phyloP scores from a whole-genome alignment of 768 basidiomycete genomes.

The Russula dissimulans region DNA sequence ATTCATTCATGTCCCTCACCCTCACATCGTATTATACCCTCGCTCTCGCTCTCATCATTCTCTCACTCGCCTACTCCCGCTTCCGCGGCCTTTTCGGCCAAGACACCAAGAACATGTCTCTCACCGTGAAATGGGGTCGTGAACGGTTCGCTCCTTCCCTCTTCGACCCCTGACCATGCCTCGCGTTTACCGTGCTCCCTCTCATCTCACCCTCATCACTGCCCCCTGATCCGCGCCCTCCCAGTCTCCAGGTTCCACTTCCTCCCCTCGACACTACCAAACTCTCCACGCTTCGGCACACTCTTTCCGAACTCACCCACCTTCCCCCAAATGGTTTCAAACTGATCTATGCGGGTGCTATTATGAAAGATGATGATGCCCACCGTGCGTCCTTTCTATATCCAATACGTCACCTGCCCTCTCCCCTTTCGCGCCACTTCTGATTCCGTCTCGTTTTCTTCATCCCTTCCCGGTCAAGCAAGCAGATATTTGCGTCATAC shows the following conservation, averaged over 20 bases:
- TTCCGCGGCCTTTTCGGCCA: slow-evolving; percentile 21
- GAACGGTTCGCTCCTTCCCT: slow-evolving; percentile 29
- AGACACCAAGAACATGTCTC: slow-evolving; percentile 7
- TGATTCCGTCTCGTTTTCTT: slow-evolving; percentile 14
- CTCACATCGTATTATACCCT: not conserved
- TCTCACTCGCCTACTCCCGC: slow-evolving; percentile 24
- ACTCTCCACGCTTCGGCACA: slow-evolving; percentile 46
- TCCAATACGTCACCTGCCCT: not conserved
- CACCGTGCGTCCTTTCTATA: slow-evolving; percentile 38
- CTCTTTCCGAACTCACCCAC: slow-evolving; percentile 66
- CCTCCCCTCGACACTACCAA: slow-evolving; percentile 46
- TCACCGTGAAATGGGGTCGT: slow-evolving; percentile 40
- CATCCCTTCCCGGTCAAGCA: not conserved
- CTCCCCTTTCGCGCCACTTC: slow-evolving; percentile 8
- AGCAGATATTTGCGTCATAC: slow-evolving; percentile 6
- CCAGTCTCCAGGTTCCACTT: slow-evolving; percentile 42
- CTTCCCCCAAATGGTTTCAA: slow-evolving; percentile 67
- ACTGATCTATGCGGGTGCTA: slow-evolving; percentile 81
- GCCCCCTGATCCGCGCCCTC: not conserved
- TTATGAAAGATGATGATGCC: slow-evolving; percentile 76
- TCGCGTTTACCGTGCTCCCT: slow-evolving; percentile 6
- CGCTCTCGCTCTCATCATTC: slow-evolving; percentile 19
- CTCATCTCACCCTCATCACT: slow-evolving; percentile 1
- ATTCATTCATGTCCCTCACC: not conserved
- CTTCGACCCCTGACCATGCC: not conserved